These are phyloP conservation scores for Pseudoturritis turrita DNA, from an alignment of 345 rosid genomes.

Conservation along the genomic window DNA sequence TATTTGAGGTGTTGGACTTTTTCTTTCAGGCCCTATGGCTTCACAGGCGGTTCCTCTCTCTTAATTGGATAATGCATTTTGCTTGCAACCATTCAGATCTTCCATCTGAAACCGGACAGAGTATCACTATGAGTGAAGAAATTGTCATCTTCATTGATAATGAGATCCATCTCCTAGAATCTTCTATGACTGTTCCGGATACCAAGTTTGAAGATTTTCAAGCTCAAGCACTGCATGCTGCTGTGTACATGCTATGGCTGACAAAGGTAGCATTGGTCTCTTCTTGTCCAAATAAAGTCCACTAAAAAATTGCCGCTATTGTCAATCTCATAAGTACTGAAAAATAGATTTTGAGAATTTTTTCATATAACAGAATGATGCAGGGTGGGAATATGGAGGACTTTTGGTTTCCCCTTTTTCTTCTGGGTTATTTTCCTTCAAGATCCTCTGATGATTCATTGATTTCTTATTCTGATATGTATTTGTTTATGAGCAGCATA, in stretches of 20 bases:
- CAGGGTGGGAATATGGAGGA: not conserved
- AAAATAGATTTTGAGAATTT: not conserved
- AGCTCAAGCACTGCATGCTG: conserved; percentile 60
- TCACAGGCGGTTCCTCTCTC: conserved; percentile 74
- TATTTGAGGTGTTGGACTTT: not conserved
- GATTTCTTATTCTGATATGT: not conserved
- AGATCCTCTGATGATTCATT: not conserved
- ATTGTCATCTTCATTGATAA: conserved; percentile 42
- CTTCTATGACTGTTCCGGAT: conserved; percentile 50
- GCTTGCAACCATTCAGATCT: conserved; percentile 9
- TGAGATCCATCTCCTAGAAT: conserved; percentile 50
- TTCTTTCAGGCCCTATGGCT: conserved; percentile 73
- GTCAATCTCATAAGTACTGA: not conserved
- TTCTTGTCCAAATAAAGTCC: not conserved
- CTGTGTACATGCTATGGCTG: conserved; percentile 64
- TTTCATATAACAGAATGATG: not conserved
- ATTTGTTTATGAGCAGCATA: conserved; percentile 43
- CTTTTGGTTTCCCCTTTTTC: not conserved
- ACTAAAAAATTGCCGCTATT: not conserved
- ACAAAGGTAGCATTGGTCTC: conserved; percentile 46
- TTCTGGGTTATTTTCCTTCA: not conserved
- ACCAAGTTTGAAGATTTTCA: conserved; percentile 56
- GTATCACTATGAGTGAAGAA: conserved; percentile 17
- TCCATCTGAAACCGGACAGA: not conserved
- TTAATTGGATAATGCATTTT: conserved; percentile 48